Conservation (phyloP, 2,329 filamentous ascomycete genomes). For the Penicillium glabrum region DNA sequence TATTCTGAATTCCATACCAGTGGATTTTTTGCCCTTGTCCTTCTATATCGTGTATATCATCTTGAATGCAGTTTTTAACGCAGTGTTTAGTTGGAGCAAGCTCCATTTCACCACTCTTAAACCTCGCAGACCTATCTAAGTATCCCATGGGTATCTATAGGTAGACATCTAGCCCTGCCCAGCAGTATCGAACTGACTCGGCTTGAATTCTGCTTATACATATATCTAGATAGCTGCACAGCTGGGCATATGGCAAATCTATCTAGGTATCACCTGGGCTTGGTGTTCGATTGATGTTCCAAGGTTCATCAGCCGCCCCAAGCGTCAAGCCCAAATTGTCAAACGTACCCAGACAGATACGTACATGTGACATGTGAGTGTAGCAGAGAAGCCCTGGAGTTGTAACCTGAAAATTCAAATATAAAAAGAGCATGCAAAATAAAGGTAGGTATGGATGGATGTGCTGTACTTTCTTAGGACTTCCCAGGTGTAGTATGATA, state of each 20-base stretch:
- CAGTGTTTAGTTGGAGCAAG: conserved; percentile 8
- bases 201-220: no score
- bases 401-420: background rate
- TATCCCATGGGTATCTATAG: background rate
- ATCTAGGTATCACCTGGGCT: no score
- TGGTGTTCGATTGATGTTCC: no score
- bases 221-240: no score
- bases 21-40: conserved; percentile 31
- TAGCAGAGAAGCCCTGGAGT: no score
- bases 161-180: background rate
- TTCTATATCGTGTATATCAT: conserved; percentile 46
- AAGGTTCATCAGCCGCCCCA: no score
- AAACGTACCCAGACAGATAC: no score
- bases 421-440: background rate
- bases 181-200: background rate
- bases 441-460: background rate
- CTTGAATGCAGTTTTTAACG: conserved; percentile 38
- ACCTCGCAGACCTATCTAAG: background rate
- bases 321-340: no score
- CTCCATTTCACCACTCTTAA: conserved; percentile 9
- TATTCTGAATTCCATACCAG: conserved; percentile 39
- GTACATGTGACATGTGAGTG: no score
- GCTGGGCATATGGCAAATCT: no score
- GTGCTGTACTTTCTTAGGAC: background rate
- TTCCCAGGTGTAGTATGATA: background rate